A percentile compares a stretch with the other conserved stretches of the same genome.
Evolutionary conservation across 2,329 filamentous ascomycete genomes (phyloP).

Genomic region (Hawksworthiomyces lignivorus): DNA sequence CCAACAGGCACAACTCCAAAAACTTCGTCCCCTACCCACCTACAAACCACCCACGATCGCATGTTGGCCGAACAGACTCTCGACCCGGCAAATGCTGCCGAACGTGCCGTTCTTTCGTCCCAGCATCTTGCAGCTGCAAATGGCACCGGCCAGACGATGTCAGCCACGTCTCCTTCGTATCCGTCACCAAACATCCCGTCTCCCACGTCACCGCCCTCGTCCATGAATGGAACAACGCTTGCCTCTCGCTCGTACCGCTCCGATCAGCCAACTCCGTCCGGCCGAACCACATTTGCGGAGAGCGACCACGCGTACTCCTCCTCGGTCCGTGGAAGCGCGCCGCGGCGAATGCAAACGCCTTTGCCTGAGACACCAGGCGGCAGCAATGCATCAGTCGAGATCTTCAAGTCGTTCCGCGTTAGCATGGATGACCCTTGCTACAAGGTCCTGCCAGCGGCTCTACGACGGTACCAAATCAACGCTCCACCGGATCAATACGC

Average conservation of each 20-base stretch:
- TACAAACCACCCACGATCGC: constrained; percentile 61
- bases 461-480: constrained; percentile 98
- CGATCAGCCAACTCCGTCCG: constrained; percentile 47
- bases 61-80: constrained; percentile 56
- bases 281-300: constrained; percentile 48
- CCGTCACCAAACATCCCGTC: constrained; percentile 61
- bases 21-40: constrained; percentile 65
- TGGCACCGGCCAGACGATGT: constrained; percentile 45
- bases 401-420: constrained; percentile 98
- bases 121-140: constrained; percentile 66
- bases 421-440: constrained; percentile 97
- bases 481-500: constrained; percentile 97
- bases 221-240: constrained; percentile 44
- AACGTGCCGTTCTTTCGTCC: constrained; percentile 58
- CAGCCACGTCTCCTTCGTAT: constrained; percentile 44
- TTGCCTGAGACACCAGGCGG: constrained; percentile 53
- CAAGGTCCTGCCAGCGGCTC: constrained; percentile 88
- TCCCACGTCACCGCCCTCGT: constrained; percentile 58
- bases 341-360: constrained; percentile 54
- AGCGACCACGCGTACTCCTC: constrained; percentile 34
- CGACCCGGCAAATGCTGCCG: constrained; percentile 61
- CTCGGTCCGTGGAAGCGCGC: constrained; percentile 32
- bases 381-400: constrained; percentile 66
- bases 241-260: constrained; percentile 53
- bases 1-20: constrained; percentile 57